phyloP scores from a whole-genome alignment of 768 basidiomycete genomes.

The Antrodiella citrinella region DNA sequence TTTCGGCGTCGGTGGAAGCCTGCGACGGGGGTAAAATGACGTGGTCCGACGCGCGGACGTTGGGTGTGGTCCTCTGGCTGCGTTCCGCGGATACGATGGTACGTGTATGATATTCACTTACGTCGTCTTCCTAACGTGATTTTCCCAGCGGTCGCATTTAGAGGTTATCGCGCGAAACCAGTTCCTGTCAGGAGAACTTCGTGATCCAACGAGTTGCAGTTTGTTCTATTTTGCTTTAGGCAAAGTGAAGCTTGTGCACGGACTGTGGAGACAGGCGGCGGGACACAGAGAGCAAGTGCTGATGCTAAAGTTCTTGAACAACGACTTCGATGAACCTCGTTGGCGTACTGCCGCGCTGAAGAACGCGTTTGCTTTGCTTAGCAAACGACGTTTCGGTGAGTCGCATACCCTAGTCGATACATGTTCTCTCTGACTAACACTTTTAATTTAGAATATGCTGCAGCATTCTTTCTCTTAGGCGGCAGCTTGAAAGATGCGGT shows the following conservation, averaged over 20 bases:
- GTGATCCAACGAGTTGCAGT: constrained; percentile 85
- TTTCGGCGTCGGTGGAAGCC: constrained; percentile 59
- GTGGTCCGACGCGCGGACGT: constrained; percentile 81
- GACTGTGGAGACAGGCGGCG: constrained; percentile 90
- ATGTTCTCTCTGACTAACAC: background rate
- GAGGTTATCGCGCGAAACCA: constrained; percentile 89
- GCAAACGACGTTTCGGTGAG: constrained; percentile 89
- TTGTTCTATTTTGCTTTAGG: constrained; percentile 93
- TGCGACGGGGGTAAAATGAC: constrained; percentile 74
- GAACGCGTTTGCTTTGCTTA: constrained; percentile 88
- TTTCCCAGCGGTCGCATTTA: constrained; percentile 61
- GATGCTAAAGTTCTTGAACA: constrained; percentile 89
- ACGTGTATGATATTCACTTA: constrained; percentile 19
- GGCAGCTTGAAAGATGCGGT: constrained; percentile 86
- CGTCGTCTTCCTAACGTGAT: background rate
- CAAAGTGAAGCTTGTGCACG: constrained; percentile 86
- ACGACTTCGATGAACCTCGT: constrained; percentile 76
- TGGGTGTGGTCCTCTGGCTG: constrained; percentile 88
- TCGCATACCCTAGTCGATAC: constrained; percentile 8
- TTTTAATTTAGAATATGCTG: constrained; percentile 97
- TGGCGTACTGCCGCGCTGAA: constrained; percentile 94
- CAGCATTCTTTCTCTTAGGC: constrained; percentile 93
- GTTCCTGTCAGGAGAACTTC: constrained; percentile 79
- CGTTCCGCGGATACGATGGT: constrained; percentile 75
- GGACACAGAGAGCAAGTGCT: constrained; percentile 86